Evolutionary conservation across 1,284 basidiomycete genomes (phyloP).

Genomic region (Peniophora sp.): DNA sequence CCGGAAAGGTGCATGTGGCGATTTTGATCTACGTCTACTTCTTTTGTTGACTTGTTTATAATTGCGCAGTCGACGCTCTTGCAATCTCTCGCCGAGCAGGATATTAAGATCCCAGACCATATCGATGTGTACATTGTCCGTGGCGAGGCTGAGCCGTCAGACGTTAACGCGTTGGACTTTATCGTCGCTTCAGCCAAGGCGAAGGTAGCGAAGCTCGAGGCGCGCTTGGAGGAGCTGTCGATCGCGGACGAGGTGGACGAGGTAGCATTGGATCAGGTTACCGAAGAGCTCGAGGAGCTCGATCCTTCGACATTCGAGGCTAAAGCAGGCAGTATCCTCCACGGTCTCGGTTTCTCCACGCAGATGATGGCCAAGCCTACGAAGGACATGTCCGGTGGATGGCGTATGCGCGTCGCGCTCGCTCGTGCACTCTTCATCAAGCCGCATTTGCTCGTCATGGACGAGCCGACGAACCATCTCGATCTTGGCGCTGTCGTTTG

Average conservation of each 20-base stretch:
- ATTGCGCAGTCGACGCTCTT: slow-evolving; percentile 34
- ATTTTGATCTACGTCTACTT: neutral
- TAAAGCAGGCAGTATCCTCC: slow-evolving; percentile 92
- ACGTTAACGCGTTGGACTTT: slow-evolving; percentile 93
- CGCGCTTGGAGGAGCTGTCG: slow-evolving; percentile 91
- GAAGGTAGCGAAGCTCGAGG: slow-evolving; percentile 95
- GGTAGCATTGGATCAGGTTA: slow-evolving; percentile 74
- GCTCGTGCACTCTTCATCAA: slow-evolving; percentile 95
- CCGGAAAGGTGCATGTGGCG: slow-evolving; percentile 73
- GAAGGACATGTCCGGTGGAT: slow-evolving; percentile 98
- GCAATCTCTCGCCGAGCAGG: slow-evolving; percentile 79
- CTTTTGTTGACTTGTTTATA: neutral
- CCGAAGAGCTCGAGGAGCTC: slow-evolving; percentile 96
- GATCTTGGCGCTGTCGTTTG: slow-evolving; percentile 98
- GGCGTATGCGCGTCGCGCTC: slow-evolving; percentile 98
- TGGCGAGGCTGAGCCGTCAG: slow-evolving; percentile 95
- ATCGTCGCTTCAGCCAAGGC: slow-evolving; percentile 89
- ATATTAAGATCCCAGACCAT: slow-evolving; percentile 91
- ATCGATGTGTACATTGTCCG: slow-evolving; percentile 97
- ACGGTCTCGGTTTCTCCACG: slow-evolving; percentile 91
- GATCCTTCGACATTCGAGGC: slow-evolving; percentile 94
- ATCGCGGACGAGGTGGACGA: slow-evolving; percentile 89
- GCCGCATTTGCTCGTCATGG: slow-evolving; percentile 89
- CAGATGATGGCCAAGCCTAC: slow-evolving; percentile 96
- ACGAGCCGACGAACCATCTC: slow-evolving; percentile 86